These are phyloP conservation scores for Macrocybe sp. DNA, from an alignment of 1,284 basidiomycete genomes.

Conservation along the genomic window DNA sequence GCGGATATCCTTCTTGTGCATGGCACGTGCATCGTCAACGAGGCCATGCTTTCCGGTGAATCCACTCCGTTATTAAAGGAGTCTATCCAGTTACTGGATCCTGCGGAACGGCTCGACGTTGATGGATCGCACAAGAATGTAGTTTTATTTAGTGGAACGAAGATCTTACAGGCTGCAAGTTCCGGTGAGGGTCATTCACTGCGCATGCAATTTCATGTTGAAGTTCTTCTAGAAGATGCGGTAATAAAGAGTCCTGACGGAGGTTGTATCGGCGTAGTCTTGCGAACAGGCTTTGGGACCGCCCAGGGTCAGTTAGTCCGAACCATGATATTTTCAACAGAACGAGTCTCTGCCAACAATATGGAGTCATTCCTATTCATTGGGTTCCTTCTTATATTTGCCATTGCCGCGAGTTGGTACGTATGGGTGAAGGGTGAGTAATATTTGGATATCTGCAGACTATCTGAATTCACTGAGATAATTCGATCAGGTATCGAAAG, in stretches of 20 bases:
- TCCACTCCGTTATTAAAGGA: slow-evolving; percentile 94
- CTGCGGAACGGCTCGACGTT: slow-evolving; percentile 72
- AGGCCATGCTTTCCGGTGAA: slow-evolving; percentile 96
- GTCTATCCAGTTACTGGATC: slow-evolving; percentile 81
- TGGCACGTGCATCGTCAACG: slow-evolving; percentile 93
- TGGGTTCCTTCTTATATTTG: slow-evolving; percentile 92
- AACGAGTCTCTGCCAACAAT: slow-evolving; percentile 93
- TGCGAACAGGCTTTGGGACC: slow-evolving; percentile 95
- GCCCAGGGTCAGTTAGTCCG: slow-evolving; percentile 93
- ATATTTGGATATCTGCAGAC: neutral
- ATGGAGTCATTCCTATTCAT: slow-evolving; percentile 93
- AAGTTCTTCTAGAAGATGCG: slow-evolving; percentile 37
- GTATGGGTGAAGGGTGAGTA: slow-evolving; percentile 86
- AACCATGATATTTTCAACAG: slow-evolving; percentile 97
- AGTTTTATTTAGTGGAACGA: slow-evolving; percentile 93
- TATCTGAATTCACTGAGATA: slow-evolving; percentile 1
- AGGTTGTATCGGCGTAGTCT: slow-evolving; percentile 86
- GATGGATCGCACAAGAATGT: slow-evolving; percentile 83
- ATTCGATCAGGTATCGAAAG: slow-evolving; percentile 69
- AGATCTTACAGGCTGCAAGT: slow-evolving; percentile 80
- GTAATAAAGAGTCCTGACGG: slow-evolving; percentile 72
- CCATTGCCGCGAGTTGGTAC: slow-evolving; percentile 93
- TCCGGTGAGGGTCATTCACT: slow-evolving; percentile 31
- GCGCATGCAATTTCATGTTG: neutral
- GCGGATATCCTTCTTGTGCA: slow-evolving; percentile 87